Base-by-base conservation (phyloP, 2,329 filamentous ascomycete species). In the Claviceps maximensis region DNA sequence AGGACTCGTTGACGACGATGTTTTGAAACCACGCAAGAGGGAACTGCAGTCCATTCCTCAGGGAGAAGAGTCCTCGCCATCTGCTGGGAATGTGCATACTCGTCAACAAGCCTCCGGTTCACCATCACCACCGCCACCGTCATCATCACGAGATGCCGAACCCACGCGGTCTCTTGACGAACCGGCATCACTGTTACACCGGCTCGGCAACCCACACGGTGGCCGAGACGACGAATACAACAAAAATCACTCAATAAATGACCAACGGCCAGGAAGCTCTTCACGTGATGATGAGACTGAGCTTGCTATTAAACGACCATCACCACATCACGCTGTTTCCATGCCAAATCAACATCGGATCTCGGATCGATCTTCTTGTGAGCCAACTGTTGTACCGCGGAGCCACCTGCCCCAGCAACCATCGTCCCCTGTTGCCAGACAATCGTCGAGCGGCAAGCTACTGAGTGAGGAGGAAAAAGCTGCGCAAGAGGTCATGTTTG, bases 401-500 rank as follows among this genome's bases (percentile, higher is more conserved):
- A 58, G 58, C 21, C 61, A 56, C 19, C 70, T 59, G 47, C 62
- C 59, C 38, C 21, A 42, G 17, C 46, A 52, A 10, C 13, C 49
- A 33, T 46, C 48, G n/a, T 25, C 52, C 17, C 31, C 38, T 29
- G 13, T 42, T 17, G 67, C 63, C 48, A 59, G 58, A 15, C 58
- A 51, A 48, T 53, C 56, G 10, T 55, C 57, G 27, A 62, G 58
- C 45, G 63, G 62, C 41, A 60, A 61, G 13, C 58, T 58, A 41
- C 67, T 68, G n/a, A 74, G 77, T 53, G 84, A 86, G 58, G 81
- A 82, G 55, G 83, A 86, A 61, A 80, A 74, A 63, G 86, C 84
- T 3, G 89, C 87, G 2, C 87, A 95, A 61, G 91, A 97, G 58
- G 83, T 94, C 49, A 87, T 87, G 1, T 86, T 95, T 60, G 90